Evolutionary conservation across 1,284 basidiomycete genomes (phyloP), one percentile per base, ranked within the genome.

Genomic region (Tilletiopsis washingtonensis): DNA sequence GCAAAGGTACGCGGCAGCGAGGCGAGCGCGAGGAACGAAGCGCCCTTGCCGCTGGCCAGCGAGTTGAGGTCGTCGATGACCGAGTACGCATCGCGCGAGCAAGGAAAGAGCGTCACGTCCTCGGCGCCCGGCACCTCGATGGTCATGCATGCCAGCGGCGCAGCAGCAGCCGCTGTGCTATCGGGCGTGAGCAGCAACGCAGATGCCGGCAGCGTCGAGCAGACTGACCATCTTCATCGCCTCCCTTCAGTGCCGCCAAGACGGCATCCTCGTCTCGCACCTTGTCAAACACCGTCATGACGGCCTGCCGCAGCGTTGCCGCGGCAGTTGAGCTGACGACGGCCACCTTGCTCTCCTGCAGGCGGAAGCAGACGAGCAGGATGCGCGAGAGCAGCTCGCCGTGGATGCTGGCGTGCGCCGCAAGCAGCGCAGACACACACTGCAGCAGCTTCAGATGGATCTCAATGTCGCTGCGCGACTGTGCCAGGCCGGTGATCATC

Each of bases 281-380:
- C 67, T 94, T 91, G 76, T 98, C 93, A 44, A 97, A 88, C 12
- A 97, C 84, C 60, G 94, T 88, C 91, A 98, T 97, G 48, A 98
- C 88, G 1, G 94, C 80, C 73, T 97, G 93, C 1, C 93, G 84
- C 5, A 98, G 80, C 0, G 91, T 97, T 0, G 94, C 93, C 0
- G 91, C 91, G 0, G 93, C 94, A 1, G 93, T 98, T 0, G 90
- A 94, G 3, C 90, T 93, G 5, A 98, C 93, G 25, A 97, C 93
- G 0, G 87, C 86, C 21, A 94, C 94, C 54, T 88, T 83, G 5
- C 88, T 91, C 59, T 97, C 91, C 74, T 96, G 91, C 21, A 97
- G 77, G 73, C 83, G 88, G 79, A 97, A 96, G 68, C 91, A 96
- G 7, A 96, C 77, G 25, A 94, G 77, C 0, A 98, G 79, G 0